phyloP scores from a whole-genome alignment of 208 protist species.

The Crithidia sp. region DNA sequence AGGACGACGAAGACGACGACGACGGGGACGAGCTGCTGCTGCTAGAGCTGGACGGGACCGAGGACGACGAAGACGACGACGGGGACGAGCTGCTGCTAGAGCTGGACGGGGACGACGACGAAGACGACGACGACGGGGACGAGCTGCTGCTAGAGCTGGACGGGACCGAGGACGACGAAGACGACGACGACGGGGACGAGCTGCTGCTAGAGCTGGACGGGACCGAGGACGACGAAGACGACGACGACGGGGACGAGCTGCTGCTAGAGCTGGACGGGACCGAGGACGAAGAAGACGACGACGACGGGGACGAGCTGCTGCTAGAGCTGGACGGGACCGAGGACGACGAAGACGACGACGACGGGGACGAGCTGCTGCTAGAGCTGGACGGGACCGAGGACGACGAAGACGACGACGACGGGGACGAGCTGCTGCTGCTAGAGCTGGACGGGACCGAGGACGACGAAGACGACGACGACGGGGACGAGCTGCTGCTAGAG shows the following conservation, averaged over 20 bases:
- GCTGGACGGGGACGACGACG: too few relatives aligned
- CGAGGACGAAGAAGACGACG: too few relatives aligned
- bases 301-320: neutral
- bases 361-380: too few relatives aligned
- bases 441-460: neutral
- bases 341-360: constrained; percentile 17
- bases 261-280: too few relatives aligned
- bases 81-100: too few relatives aligned
- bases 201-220: neutral
- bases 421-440: neutral
- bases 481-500: neutral
- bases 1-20: constrained; percentile 16
- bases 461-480: constrained; percentile 18
- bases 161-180: constrained; percentile 11
- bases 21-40: neutral
- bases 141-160: neutral
- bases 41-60: neutral
- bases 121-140: constrained; percentile 11
- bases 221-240: constrained; percentile 2
- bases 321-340: neutral
- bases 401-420: too few relatives aligned
- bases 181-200: constrained; percentile 2
- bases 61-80: neutral
- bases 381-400: too few relatives aligned
- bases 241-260: too few relatives aligned